Evolutionary conservation across 176 grass and related monocot species (phyloP).

Genomic region (Hordeum marinum): DNA sequence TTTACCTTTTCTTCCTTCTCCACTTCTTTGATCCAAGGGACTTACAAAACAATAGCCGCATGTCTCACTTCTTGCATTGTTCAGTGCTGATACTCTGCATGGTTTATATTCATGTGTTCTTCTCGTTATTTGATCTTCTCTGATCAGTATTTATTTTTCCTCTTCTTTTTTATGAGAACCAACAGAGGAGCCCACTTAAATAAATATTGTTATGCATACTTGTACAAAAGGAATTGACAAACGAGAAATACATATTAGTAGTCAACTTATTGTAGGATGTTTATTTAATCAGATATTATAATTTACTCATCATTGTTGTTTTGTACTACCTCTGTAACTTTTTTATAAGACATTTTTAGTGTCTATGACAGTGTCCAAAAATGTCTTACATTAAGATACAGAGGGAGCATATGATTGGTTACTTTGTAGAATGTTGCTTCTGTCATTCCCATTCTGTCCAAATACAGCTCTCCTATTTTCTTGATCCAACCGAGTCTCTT

Average conservation of each 20-base stretch:
- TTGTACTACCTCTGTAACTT: background rate
- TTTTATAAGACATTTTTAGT: too few relatives aligned
- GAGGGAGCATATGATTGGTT: background rate
- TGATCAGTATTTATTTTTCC: background rate
- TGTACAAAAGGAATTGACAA: background rate
- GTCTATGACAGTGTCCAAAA: too few relatives aligned
- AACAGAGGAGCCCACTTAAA: background rate
- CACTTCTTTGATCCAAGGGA: conserved; percentile 10
- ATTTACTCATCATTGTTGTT: background rate
- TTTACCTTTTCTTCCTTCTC: conserved; percentile 8
- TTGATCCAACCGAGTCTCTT: background rate
- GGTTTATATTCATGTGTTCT: background rate
- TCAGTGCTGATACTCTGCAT: background rate
- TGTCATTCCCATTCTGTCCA: background rate
- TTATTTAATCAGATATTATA: conserved; percentile 23
- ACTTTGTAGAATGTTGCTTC: background rate
- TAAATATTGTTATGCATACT: background rate
- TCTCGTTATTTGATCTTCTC: too few relatives aligned
- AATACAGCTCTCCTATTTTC: background rate
- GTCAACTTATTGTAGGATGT: background rate
- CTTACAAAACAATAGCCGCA: conserved; percentile 15
- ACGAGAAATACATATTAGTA: background rate
- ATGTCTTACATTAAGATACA: too few relatives aligned
- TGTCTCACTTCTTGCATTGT: background rate
- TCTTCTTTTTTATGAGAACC: background rate